Base-by-base conservation (phyloP, 129 eudicot genomes). In the Flaveria robusta region DNA sequence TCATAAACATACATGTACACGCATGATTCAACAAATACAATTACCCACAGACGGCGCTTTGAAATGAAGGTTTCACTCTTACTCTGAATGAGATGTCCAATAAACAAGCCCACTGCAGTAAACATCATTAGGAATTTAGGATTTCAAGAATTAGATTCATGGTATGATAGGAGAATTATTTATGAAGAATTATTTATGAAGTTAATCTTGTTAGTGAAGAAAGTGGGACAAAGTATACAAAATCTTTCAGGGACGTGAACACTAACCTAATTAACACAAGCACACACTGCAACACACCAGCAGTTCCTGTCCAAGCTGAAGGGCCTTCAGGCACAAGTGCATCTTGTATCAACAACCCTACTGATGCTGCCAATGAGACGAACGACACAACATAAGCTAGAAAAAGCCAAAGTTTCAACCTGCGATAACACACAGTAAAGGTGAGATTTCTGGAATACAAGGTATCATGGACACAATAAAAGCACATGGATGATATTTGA, bases 371-470 rank as follows among this genome's bases (percentile, higher is more conserved):
- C 83, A 94, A 87, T 8, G 99, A 94, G 73, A 94, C 92, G 51
- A 94, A 94, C 4, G 99, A 89, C 55, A 94, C 87, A 39, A 94
- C 94, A 83, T 94, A 94, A 12, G 99, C 99, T 13, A 94, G 86
- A 76, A 94, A 94, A 69, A 94, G 97, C 97, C 99, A 94, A 50
- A 94, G 99, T 81, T 91, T 94, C 85, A 91, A 81, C 88, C 99
- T 94, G 90, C 84, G 85, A 74, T 45, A 2, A 73, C 71, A 78
- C 22, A 37, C 62, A 9, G 26, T 43, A 59, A 11, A 10, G 5
- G 37, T 83, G 15, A 79, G 69, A 76, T 60, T 23, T 67, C 52
- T 47, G 34, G 29, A 39, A 60, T n/a, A 14, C n/a, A 12, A 5
- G 23, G 19, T 22, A 11, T 64, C 7, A 3, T 64, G 70, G 0